phyloP scores from a whole-genome alignment of 768 basidiomycete species.

The Xerocomellus intermedius region DNA sequence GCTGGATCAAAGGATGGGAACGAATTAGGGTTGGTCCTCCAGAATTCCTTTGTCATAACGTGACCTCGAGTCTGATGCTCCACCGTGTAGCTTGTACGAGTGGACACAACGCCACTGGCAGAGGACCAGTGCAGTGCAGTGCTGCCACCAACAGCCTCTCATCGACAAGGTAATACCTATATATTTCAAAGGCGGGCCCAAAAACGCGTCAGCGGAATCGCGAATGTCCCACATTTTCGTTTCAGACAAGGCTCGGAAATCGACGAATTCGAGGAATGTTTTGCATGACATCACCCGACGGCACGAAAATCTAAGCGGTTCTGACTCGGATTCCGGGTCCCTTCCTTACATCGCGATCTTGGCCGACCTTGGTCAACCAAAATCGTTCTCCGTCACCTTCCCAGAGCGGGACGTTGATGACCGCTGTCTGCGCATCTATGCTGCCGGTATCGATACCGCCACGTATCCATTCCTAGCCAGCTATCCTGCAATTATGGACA shows the following conservation, averaged over 20 bases:
- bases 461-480: constrained; percentile 8
- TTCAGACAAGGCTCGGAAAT: constrained; percentile 12
- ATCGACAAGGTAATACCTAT: constrained; percentile 17
- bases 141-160: constrained; percentile 7
- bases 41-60: background rate
- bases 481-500: background rate
- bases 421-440: constrained; percentile 8
- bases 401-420: background rate
- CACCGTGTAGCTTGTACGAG: background rate
- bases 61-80: background rate
- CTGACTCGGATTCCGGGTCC: background rate
- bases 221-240: constrained; percentile 19
- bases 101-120: constrained; percentile 14
- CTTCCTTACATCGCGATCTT: constrained; percentile 10
- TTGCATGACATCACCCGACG: background rate
- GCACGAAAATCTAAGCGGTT: background rate
- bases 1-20: background rate
- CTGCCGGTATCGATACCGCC: background rate
- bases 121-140: constrained; percentile 18
- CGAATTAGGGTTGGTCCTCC: background rate
- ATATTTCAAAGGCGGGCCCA: constrained; percentile 1
- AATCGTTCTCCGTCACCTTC: constrained; percentile 2
- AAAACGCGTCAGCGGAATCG: background rate
- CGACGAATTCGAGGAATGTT: background rate
- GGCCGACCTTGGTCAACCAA: constrained; percentile 6